Percentiles rank a stretch among this genome's conserved stretches.
phyloP scores from a whole-genome alignment of 2,329 filamentous ascomycete genomes.

The Exophiala phaeomuriformis region DNA sequence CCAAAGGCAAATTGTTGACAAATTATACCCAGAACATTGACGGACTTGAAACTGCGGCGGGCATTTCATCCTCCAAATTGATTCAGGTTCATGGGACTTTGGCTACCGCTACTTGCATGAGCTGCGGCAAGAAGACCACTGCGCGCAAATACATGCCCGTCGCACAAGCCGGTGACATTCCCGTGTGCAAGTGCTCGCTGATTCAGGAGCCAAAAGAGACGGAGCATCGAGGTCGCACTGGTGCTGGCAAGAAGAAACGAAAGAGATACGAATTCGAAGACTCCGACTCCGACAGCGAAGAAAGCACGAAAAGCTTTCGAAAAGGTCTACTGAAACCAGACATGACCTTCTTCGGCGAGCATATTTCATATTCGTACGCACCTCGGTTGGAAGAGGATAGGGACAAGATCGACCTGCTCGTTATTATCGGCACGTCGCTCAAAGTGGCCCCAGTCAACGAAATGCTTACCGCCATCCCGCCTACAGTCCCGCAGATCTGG shows the following conservation, averaged over 20 bases:
- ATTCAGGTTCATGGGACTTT: constrained; percentile 97
- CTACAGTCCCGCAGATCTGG: constrained; percentile 81
- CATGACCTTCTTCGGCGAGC: constrained; percentile 96
- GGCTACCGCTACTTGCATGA: constrained; percentile 80
- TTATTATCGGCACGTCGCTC: constrained; percentile 92
- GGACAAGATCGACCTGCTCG: constrained; percentile 73
- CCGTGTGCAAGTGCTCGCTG: constrained; percentile 52
- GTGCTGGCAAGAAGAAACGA: constrained; percentile 19
- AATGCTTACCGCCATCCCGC: constrained; percentile 71
- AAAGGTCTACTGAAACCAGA: constrained; percentile 66
- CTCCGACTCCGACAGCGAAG: constrained; percentile 36
- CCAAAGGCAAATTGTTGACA: constrained; percentile 80
- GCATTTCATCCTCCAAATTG: constrained; percentile 70
- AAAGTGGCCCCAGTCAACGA: constrained; percentile 95
- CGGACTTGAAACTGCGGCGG: constrained; percentile 83
- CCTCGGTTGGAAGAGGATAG: constrained; percentile 72
- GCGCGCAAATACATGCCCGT: constrained; percentile 74
- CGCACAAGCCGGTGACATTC: constrained; percentile 67
- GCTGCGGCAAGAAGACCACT: constrained; percentile 65
- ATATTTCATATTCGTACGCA: constrained; percentile 76
- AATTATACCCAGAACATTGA: constrained; percentile 99
- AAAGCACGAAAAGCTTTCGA: constrained; percentile 55
- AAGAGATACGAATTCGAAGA: constrained; percentile 24
- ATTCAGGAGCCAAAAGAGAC: constrained; percentile 3
- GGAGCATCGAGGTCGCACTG: constrained; percentile 6